These are phyloP conservation scores for Mycosphaerella sp. DNA, from an alignment of 2,329 filamentous ascomycete species.

Conservation along the genomic window DNA sequence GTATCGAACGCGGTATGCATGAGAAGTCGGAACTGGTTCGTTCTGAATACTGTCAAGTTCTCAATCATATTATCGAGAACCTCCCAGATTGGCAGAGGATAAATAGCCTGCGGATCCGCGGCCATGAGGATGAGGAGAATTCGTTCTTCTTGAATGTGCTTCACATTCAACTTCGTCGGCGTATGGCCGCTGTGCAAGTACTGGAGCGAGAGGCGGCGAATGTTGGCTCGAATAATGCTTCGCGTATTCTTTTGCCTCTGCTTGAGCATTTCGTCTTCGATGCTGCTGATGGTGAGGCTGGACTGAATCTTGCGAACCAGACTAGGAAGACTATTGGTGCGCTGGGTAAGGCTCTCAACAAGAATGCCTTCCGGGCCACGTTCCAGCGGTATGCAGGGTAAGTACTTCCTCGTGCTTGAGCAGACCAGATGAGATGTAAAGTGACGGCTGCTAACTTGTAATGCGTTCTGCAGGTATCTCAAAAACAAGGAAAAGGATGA, in stretches of 20 bases:
- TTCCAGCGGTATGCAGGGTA: conserved; percentile 70
- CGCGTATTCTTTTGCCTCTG: conserved; percentile 81
- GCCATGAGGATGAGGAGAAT: conserved; percentile 65
- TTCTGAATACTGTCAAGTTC: conserved; percentile 69
- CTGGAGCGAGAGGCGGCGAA: conserved; percentile 62
- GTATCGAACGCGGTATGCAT: conserved; percentile 67
- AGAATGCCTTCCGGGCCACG: conserved; percentile 81
- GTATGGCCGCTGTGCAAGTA: conserved; percentile 74
- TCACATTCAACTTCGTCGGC: conserved; percentile 79
- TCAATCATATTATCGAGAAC: conserved; percentile 68
- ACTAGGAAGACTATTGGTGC: conserved; percentile 73
- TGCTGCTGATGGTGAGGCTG: conserved; percentile 65
- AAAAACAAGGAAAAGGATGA: conserved; percentile 62
- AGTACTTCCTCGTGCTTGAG: neutral
- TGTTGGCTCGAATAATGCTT: conserved; percentile 69
- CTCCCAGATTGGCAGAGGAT: conserved; percentile 66
- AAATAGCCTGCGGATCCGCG: conserved; percentile 63
- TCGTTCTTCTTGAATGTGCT: conserved; percentile 92
- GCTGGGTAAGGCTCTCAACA: conserved; percentile 71
- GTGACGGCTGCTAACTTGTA: too few relatives aligned
- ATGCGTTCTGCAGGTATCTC: conserved; percentile 49
- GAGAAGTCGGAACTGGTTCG: conserved; percentile 71
- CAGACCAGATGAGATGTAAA: too few relatives aligned
- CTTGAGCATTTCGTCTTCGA: conserved; percentile 93
- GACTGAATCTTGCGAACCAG: conserved; percentile 80